These are phyloP conservation scores for Trichophyton simii DNA, from an alignment of 2,329 filamentous ascomycete genomes.

Conservation along the genomic window DNA sequence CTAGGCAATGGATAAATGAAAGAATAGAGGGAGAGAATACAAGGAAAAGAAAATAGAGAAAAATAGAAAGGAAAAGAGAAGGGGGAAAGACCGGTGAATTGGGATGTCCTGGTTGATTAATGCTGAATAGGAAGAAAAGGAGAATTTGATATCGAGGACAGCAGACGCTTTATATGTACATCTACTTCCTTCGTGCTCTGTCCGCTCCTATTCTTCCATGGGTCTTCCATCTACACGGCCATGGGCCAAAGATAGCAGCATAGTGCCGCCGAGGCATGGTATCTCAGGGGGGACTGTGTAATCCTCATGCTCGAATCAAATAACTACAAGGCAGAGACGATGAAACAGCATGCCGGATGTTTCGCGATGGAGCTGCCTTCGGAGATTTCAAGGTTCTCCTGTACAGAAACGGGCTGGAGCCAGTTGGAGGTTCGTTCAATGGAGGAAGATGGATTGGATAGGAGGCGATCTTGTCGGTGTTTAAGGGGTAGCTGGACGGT, in stretches of 20 bases:
- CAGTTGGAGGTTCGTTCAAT: background rate
- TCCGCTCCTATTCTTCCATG: background rate
- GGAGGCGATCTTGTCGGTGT: background rate
- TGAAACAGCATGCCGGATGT: background rate
- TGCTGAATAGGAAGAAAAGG: constrained; percentile 4
- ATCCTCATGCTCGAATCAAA: background rate
- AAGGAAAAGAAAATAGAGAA: constrained; percentile 2
- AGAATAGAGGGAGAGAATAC: background rate
- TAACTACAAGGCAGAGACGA: background rate
- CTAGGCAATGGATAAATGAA: constrained; percentile 1
- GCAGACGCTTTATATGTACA: constrained; percentile 1
- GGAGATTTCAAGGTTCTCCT: background rate
- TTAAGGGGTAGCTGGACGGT: background rate
- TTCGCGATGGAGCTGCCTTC: background rate
- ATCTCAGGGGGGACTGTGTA: background rate
- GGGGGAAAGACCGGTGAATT: background rate
- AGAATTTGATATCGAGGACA: background rate
- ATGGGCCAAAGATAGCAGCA: background rate
- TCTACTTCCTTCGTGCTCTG: background rate
- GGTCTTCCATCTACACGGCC: background rate
- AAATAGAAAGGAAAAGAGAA: constrained; percentile 8
- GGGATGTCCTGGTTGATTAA: background rate
- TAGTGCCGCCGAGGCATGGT: background rate
- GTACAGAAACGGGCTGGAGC: background rate
- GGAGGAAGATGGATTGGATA: background rate